Evolutionary conservation across 225 moss, liverwort and hornwort genomes (phyloP).

Genomic region (Straminergon stramineum): DNA sequence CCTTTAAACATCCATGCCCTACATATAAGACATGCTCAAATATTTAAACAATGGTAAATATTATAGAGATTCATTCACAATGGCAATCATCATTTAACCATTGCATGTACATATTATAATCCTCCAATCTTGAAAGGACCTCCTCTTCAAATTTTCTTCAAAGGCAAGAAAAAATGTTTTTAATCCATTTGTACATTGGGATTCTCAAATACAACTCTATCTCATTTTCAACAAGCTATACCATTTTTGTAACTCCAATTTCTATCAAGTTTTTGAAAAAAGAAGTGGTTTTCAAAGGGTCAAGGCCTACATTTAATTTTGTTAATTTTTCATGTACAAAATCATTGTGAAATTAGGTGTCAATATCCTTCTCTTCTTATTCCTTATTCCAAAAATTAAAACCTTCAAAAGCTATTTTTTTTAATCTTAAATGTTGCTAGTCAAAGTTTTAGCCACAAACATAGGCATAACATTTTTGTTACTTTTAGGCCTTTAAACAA

Average conservation of each 20-base stretch:
- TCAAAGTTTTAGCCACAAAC: background rate
- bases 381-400: background rate
- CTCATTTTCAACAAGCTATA: background rate
- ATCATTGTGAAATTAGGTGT: background rate
- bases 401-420: background rate
- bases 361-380: too few species aligned
- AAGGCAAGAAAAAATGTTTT: background rate
- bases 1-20: background rate
- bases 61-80: too few species aligned
- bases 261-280: background rate
- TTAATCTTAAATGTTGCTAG: background rate
- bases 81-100: too few species aligned
- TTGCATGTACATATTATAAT: background rate
- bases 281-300: background rate
- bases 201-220: background rate
- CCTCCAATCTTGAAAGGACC: background rate
- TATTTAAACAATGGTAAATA: background rate
- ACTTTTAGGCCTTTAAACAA: background rate
- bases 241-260: background rate
- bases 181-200: background rate
- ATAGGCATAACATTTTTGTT: background rate
- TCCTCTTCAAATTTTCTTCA: background rate
- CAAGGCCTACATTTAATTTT: background rate
- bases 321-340: too few species aligned
- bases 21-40: background rate